A percentile compares a stretch with the other conserved stretches of the same genome.
Conservation (phyloP, 768 basidiomycete genomes). For the Termitomyces heimii region DNA sequence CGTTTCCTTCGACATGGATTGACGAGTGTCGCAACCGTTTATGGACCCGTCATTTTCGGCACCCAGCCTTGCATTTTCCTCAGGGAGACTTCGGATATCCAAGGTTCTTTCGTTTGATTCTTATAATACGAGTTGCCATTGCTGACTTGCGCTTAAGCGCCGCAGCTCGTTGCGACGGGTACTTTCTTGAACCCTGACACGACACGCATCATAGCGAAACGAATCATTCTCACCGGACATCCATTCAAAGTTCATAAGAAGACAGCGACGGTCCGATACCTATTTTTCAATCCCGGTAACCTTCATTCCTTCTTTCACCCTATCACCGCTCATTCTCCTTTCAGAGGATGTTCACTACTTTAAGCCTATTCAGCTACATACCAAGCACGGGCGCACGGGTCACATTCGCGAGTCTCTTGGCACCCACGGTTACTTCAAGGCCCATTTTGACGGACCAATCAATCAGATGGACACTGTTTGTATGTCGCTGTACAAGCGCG, state of each 20-base stretch:
- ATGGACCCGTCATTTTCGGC: slow-evolving; percentile 86
- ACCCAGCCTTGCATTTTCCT: slow-evolving; percentile 76
- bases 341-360: slow-evolving; percentile 87
- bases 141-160: slow-evolving; percentile 37
- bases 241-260: slow-evolving; percentile 97
- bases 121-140: background rate
- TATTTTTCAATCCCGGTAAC: slow-evolving; percentile 92
- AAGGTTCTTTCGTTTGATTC: slow-evolving; percentile 41
- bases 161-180: slow-evolving; percentile 85
- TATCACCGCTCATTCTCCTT: slow-evolving; percentile 7
- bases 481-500: slow-evolving; percentile 92
- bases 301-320: slow-evolving; percentile 3
- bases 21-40: slow-evolving; percentile 80
- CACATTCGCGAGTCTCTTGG: slow-evolving; percentile 91
- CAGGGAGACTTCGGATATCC: slow-evolving; percentile 56
- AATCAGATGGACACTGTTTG: slow-evolving; percentile 97
- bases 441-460: slow-evolving; percentile 88
- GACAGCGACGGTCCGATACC: slow-evolving; percentile 94
- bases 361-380: slow-evolving; percentile 89
- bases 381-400: slow-evolving; percentile 84
- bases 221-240: slow-evolving; percentile 92
- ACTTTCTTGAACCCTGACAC: slow-evolving; percentile 86
- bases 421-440: slow-evolving; percentile 98
- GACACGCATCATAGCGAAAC: slow-evolving; percentile 86
- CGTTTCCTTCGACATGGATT: slow-evolving; percentile 80